A percentile compares a stretch with the other conserved stretches of the same genome.
Evolutionary conservation across 129 eudicot species (phyloP).

Genomic region (Sambucus nigra): DNA sequence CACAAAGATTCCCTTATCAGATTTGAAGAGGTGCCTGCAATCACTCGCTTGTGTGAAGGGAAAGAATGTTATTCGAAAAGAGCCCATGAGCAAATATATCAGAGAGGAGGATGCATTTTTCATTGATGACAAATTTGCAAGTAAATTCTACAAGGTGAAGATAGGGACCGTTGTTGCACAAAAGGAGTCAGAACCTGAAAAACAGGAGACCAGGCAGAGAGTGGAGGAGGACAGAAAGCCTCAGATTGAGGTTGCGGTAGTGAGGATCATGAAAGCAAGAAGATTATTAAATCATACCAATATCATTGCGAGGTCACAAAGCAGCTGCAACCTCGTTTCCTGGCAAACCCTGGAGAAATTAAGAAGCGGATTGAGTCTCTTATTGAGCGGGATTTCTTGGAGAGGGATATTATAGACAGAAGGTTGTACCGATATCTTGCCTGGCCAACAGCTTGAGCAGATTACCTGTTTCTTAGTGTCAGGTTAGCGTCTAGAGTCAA

Average conservation of each 20-base stretch:
- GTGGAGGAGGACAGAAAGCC: slow-evolving; percentile 75
- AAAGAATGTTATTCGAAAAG: slow-evolving; percentile 59
- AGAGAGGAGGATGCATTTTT: slow-evolving; percentile 53
- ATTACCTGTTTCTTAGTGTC: slow-evolving; percentile 8
- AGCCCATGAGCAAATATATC: slow-evolving; percentile 70
- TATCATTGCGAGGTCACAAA: slow-evolving; percentile 69
- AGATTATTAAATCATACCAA: slow-evolving; percentile 61
- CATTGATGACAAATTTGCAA: slow-evolving; percentile 60
- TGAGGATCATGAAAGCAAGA: slow-evolving; percentile 66
- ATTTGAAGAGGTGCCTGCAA: slow-evolving; percentile 64
- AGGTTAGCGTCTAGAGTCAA: slow-evolving; percentile 21
- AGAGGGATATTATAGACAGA: slow-evolving; percentile 58
- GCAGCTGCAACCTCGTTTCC: slow-evolving; percentile 65
- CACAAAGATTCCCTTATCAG: slow-evolving; percentile 58
- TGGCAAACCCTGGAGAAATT: slow-evolving; percentile 46
- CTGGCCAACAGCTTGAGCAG: slow-evolving; percentile 10
- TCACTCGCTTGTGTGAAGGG: slow-evolving; percentile 77
- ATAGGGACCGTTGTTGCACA: slow-evolving; percentile 76
- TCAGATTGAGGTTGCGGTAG: slow-evolving; percentile 73
- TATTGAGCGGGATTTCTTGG: slow-evolving; percentile 75
- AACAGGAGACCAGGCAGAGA: slow-evolving; percentile 56
- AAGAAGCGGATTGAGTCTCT: slow-evolving; percentile 67
- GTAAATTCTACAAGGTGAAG: slow-evolving; percentile 60
- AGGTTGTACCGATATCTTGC: slow-evolving; percentile 60
- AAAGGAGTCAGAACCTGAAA: slow-evolving; percentile 67